Conservation (phyloP, 495 filamentous ascomycete species). For the Penicillium odoratum region DNA sequence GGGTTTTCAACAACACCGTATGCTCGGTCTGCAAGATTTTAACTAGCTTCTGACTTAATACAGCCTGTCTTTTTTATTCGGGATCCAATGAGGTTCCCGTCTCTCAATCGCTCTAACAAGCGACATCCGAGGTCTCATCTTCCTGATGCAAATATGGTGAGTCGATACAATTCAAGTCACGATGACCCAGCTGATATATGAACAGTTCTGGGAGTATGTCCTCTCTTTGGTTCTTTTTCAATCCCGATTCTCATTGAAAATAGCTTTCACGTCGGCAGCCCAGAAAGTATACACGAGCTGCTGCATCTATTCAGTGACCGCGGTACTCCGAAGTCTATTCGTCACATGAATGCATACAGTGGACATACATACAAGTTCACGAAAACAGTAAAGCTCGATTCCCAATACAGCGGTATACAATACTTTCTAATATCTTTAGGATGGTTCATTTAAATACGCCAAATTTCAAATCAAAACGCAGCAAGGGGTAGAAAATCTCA, state of each 20-base stretch:
- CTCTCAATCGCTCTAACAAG: constrained; percentile 55
- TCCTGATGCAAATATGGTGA: constrained; percentile 51
- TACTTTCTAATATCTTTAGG: constrained; percentile 17
- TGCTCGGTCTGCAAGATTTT: neutral
- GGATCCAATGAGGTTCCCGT: constrained; percentile 46
- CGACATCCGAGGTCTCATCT: constrained; percentile 47
- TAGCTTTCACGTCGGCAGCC: constrained; percentile 58
- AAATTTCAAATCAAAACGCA: constrained; percentile 67
- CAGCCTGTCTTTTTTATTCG: constrained; percentile 4
- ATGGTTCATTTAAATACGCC: constrained; percentile 62
- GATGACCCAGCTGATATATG: neutral
- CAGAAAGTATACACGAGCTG: constrained; percentile 63
- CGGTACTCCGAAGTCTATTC: constrained; percentile 59
- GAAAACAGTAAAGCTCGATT: constrained; percentile 44
- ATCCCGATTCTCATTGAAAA: constrained; percentile 18
- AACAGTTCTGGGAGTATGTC: constrained; percentile 55
- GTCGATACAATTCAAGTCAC: neutral
- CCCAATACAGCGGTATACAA: no score
- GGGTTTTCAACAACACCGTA: constrained; percentile 35
- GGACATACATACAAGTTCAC: constrained; percentile 69
- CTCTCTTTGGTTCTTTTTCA: constrained; percentile 45
- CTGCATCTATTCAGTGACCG: constrained; percentile 67
- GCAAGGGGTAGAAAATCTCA: constrained; percentile 60
- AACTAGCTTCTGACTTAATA: no score
- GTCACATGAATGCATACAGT: constrained; percentile 65